These are phyloP conservation scores for Blastobotrys attinorum DNA, from an alignment of 805 yeast genomes.

Conservation along the genomic window DNA sequence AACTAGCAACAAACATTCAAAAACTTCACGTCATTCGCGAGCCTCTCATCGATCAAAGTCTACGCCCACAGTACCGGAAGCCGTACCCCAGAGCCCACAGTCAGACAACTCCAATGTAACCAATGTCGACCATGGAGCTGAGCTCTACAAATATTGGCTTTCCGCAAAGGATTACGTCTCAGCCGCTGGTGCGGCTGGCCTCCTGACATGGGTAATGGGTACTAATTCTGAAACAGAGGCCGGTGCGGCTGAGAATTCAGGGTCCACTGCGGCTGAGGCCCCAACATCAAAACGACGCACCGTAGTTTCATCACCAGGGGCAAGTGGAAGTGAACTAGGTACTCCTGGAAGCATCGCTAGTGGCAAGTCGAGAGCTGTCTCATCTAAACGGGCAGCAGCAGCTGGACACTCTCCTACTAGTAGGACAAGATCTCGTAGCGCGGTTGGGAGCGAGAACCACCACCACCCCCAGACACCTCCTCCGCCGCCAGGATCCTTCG, in stretches of 20 bases:
- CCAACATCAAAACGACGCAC: neutral
- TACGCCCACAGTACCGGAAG: no score
- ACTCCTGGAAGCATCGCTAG: neutral
- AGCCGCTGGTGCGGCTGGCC: neutral
- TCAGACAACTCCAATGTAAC: no score
- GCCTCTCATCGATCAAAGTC: no score
- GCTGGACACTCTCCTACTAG: neutral
- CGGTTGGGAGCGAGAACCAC: no score
- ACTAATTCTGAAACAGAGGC: neutral
- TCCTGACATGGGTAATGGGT: no score
- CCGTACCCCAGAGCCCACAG: no score
- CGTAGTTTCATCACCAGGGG: neutral
- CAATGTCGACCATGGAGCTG: conserved; percentile 4
- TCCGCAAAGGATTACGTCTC: neutral
- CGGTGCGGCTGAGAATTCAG: neutral
- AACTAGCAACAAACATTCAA: no score
- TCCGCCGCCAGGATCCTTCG: neutral
- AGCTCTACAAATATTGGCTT: conserved; percentile 7
- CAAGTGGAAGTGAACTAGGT: neutral
- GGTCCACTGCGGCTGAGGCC: neutral
- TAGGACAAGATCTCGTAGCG: neutral
- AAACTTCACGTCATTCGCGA: no score
- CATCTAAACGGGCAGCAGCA: neutral
- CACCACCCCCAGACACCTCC: no score
- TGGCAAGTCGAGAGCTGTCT: neutral